Conservation (phyloP, 306 rosid species). For the Cucumis hystrix region DNA sequence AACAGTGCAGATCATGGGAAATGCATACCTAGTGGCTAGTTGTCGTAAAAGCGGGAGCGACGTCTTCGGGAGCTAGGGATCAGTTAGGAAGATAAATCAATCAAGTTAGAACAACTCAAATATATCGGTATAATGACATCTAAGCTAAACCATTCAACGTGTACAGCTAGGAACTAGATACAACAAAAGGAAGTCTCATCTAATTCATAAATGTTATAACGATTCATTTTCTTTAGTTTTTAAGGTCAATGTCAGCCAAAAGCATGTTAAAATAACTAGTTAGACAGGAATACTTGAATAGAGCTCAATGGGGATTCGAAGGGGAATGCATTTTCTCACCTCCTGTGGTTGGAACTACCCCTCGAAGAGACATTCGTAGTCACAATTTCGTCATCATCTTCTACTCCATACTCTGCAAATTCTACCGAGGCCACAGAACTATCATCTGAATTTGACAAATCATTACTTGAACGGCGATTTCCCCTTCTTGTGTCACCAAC, state of each 20-base stretch:
- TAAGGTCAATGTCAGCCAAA: background rate
- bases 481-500: conserved; percentile 52
- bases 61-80: conserved; percentile 57
- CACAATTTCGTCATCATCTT: conserved; percentile 67
- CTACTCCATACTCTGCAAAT: conserved; percentile 48
- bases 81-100: conserved; percentile 13
- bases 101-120: background rate
- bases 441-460: conserved; percentile 68
- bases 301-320: background rate
- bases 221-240: background rate
- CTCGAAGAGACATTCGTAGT: conserved; percentile 45
- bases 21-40: conserved; percentile 70
- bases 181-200: background rate
- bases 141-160: background rate
- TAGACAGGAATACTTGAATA: background rate
- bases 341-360: conserved; percentile 48
- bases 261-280: background rate
- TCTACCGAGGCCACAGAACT: conserved; percentile 70
- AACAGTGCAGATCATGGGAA: background rate
- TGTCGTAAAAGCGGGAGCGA: conserved; percentile 71
- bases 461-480: conserved; percentile 56
- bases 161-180: background rate
- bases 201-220: background rate
- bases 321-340: conserved; percentile 27
- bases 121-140: background rate